Conservation (phyloP, 106 monocot genomes). For the Phalaenopsis equestris region DNA sequence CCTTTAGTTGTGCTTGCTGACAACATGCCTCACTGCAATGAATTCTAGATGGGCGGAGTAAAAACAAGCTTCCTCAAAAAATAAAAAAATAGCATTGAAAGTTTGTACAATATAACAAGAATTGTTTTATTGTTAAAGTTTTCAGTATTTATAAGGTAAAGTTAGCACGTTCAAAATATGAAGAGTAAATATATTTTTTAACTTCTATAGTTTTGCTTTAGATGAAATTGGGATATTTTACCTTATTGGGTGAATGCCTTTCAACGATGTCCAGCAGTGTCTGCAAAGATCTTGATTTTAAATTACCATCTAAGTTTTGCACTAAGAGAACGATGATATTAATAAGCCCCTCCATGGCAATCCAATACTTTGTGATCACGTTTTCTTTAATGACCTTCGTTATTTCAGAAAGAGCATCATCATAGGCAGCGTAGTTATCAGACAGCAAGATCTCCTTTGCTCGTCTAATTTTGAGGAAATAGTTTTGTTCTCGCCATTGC, state of each 20-base stretch:
- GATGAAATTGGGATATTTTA: not conserved
- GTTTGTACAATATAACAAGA: not conserved
- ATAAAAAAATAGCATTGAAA: not conserved
- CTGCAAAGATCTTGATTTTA: conserved; percentile 8
- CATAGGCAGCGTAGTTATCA: not conserved
- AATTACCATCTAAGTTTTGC: not conserved
- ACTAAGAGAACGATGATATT: conserved; percentile 9
- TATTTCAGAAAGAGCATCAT: conserved; percentile 2
- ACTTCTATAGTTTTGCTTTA: not conserved
- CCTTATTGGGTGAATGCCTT: conserved; percentile 17
- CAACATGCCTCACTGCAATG: not conserved
- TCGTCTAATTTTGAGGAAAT: conserved; percentile 17
- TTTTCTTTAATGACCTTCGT: conserved; percentile 15
- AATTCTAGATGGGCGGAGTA: not conserved
- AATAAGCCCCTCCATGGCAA: conserved; percentile 19
- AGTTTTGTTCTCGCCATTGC: conserved; percentile 19
- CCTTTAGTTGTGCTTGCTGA: not conserved
- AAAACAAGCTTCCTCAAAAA: not conserved
- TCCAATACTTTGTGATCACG: conserved; percentile 13
- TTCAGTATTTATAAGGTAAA: not conserved
- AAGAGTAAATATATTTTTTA: not conserved
- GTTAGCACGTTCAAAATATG: not conserved
- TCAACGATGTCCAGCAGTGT: conserved; percentile 12
- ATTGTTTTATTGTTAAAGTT: not conserved
- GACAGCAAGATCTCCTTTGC: conserved; percentile 11